These are phyloP conservation scores for Cytospora chrysosperma DNA, from an alignment of 2,329 filamentous ascomycete genomes.

Conservation along the genomic window DNA sequence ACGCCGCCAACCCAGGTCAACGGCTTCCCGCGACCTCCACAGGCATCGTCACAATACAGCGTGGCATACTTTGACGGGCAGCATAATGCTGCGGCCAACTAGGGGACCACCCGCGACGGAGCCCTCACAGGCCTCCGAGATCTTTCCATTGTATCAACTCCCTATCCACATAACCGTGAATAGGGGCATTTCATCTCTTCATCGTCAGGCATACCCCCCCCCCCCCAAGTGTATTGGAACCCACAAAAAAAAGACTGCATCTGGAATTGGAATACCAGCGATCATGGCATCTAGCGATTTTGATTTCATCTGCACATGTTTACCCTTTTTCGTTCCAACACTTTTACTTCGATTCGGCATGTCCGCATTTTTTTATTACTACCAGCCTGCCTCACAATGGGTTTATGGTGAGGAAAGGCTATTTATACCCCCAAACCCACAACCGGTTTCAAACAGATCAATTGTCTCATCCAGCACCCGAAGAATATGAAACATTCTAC, in stretches of 20 bases:
- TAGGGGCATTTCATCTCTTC: conserved; percentile 23
- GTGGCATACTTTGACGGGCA: conserved; percentile 46
- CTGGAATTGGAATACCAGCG: conserved; percentile 32
- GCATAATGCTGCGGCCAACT: conserved; percentile 30
- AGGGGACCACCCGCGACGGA: conserved; percentile 20
- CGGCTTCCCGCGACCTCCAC: conserved; percentile 39
- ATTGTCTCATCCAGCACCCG: conserved; percentile 24
- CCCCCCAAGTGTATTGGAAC: conserved; percentile 20
- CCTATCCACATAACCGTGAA: conserved; percentile 15
- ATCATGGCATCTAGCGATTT: conserved; percentile 49
- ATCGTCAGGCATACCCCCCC: conserved; percentile 18
- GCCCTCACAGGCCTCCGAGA: conserved; percentile 17
- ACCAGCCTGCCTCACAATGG: conserved; percentile 24
- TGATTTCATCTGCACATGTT: conserved; percentile 34
- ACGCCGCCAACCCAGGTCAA: conserved; percentile 48
- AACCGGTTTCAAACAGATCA: conserved; percentile 25
- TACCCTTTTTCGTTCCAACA: conserved; percentile 26
- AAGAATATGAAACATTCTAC: not conserved
- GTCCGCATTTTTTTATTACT: conserved; percentile 21
- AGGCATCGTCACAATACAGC: conserved; percentile 45
- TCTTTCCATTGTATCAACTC: conserved; percentile 20
- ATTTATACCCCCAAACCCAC: conserved; percentile 24
- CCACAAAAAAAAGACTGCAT: conserved; percentile 26
- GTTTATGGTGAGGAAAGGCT: conserved; percentile 24
- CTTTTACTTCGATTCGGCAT: conserved; percentile 28